These are phyloP conservation scores for Helminthosporium solani DNA, from an alignment of 2,329 filamentous ascomycete species.

Conservation along the genomic window DNA sequence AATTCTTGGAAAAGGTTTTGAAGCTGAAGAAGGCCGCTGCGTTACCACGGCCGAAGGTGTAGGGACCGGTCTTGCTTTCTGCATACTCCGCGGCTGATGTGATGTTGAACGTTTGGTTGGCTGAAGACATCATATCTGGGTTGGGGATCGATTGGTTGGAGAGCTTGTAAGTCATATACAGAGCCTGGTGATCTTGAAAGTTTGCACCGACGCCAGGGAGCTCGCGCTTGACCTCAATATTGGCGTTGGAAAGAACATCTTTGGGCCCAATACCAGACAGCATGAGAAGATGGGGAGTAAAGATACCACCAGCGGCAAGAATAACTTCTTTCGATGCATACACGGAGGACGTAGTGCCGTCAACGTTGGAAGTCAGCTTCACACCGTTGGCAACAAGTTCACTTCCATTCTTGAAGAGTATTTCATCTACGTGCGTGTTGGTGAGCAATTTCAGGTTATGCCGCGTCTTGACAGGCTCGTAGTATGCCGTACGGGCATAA, in stretches of 20 bases:
- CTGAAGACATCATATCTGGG: constrained; percentile 12
- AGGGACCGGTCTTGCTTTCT: constrained; percentile 26
- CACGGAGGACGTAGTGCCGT: constrained; percentile 5
- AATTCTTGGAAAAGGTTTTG: constrained; percentile 4
- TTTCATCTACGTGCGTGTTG: constrained; percentile 25
- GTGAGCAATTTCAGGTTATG: constrained; percentile 24
- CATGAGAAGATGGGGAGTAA: constrained; percentile 56
- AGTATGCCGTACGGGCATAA: constrained; percentile 33
- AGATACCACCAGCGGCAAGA: constrained; percentile 57
- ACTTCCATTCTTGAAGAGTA: constrained; percentile 18
- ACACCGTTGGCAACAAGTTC: constrained; percentile 4
- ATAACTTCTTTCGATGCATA: constrained; percentile 54
- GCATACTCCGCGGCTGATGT: constrained; percentile 30
- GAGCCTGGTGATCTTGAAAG: constrained; percentile 34
- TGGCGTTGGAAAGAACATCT: constrained; percentile 21
- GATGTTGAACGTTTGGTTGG: constrained; percentile 28
- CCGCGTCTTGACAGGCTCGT: constrained; percentile 24
- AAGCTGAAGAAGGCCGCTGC: constrained; percentile 7
- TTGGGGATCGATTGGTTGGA: constrained; percentile 12
- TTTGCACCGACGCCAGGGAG: constrained; percentile 36
- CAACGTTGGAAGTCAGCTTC: constrained; percentile 5
- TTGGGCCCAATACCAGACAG: constrained; percentile 33
- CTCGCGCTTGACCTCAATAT: constrained; percentile 26
- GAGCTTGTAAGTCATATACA: constrained; percentile 12
- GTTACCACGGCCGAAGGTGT: constrained; percentile 19